These are phyloP conservation scores for Fusarium miscanthi DNA, from an alignment of 2,329 filamentous ascomycete species.

Conservation along the genomic window DNA sequence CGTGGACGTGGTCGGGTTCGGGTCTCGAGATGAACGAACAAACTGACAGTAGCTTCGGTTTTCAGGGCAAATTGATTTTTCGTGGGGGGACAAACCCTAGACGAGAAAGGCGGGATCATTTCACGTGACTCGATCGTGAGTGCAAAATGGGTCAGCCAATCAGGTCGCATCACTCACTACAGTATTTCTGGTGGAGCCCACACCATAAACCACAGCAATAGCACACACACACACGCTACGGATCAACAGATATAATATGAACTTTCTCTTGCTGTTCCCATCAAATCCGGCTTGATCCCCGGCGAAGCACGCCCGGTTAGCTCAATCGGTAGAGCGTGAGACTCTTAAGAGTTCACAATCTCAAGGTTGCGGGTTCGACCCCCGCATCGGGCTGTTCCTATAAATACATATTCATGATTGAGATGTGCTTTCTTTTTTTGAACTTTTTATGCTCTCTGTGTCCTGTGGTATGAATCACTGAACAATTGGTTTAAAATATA, in stretches of 20 bases:
- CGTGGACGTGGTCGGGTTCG: conserved; percentile 51
- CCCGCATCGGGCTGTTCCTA: conserved; percentile 57
- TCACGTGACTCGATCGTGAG: conserved; percentile 47
- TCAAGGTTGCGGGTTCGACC: conserved; percentile 68
- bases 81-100: conserved; percentile 56
- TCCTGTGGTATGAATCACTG: no score
- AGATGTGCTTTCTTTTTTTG: conserved; percentile 41
- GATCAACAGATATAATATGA: accelerated
- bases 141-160: conserved; percentile 4
- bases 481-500: no score
- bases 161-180: not conserved
- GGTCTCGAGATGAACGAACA: conserved; percentile 50
- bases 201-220: not conserved
- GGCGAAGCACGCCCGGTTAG: conserved; percentile 59
- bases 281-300: conserved; percentile 51
- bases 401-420: conserved; percentile 42
- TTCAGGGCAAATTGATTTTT: conserved; percentile 33
- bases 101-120: conserved; percentile 34
- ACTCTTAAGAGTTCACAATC: conserved; percentile 65
- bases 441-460: not conserved
- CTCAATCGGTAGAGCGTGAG: conserved; percentile 70
- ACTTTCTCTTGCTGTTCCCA: not conserved
- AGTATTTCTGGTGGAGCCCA: not conserved
- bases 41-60: conserved; percentile 41
- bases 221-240: not conserved